Evolutionary conservation across 129 eudicot genomes (phyloP), one percentile per base, ranked within the genome.

Genomic region (Saposhnikovia divaricata): DNA sequence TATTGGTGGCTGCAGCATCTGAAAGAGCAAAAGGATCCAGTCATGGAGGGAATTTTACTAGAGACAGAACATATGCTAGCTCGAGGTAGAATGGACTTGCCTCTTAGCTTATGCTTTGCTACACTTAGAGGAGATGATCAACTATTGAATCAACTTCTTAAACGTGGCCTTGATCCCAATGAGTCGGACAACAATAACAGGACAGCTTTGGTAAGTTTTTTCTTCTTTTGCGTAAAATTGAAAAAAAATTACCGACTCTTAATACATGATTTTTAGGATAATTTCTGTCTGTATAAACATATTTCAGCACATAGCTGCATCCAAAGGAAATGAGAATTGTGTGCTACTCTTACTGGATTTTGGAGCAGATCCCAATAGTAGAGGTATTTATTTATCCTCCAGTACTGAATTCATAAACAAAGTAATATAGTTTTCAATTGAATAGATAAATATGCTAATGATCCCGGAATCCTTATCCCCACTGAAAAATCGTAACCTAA

Each of bases 21-120:
- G 87, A 96, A 89, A 82, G 97, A 88, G 21, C 25, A 75, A 48
- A 87, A 89, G 40, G 93, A 89, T 75, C 98, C 97, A 1, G 63
- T 89, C 38, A 92, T 91, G 93, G 92, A 90, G 87, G 97, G 91
- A 78, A 90, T 93, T 77, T 71, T 96, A 63, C 78, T 89, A 74
- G 99, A 96, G 80, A 92, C 91, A 31, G 99, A 96, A 71, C 87
- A 88, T 79, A 96, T 96, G 98, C 83, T 96, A 25, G 95, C 97
- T 65, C 87, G 89, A 27, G 99, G 99, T 72, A 87, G 96, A 83
- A 76, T 96, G 91, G 99, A 96, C 75, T 83, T 96, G 66, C 98
- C 98, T 28, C 85, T 96, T 40, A 96, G 92, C 79, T 81, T 92
- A 55, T 92, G 99, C 80, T 92, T 96, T 85, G 98, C 99, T 44